Percentiles rank a stretch among this genome's conserved stretches.
Evolutionary conservation across 257 asterid species (phyloP).

Genomic region (Solanum paucissectum): DNA sequence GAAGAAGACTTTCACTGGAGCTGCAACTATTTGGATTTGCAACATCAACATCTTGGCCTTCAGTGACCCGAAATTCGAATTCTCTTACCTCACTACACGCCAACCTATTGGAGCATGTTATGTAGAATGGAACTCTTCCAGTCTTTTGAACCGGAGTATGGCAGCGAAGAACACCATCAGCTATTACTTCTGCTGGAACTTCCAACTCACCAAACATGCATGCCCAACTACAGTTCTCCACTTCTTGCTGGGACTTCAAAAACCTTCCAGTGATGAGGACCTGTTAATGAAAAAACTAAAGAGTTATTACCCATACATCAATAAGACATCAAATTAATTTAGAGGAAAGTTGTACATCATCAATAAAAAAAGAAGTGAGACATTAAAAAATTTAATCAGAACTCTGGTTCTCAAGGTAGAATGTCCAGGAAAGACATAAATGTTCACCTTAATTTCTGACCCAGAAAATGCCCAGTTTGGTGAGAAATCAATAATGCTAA

Average conservation of each 20-base stretch:
- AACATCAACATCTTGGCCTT: slow-evolving; percentile 31
- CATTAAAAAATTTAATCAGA: slow-evolving; percentile 4
- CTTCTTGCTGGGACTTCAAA: slow-evolving; percentile 47
- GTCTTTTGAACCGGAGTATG: slow-evolving; percentile 55
- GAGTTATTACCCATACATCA: neutral
- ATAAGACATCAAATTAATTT: neutral
- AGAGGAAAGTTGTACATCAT: neutral
- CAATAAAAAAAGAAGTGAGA: neutral
- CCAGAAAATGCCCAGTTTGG: slow-evolving; percentile 79
- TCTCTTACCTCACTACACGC: slow-evolving; percentile 97
- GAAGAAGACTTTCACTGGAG: slow-evolving; percentile 55
- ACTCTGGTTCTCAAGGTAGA: neutral
- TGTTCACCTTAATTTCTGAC: slow-evolving; percentile 58
- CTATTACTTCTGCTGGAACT: slow-evolving; percentile 75
- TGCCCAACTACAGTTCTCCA: slow-evolving; percentile 64
- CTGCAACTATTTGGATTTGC: slow-evolving; percentile 10
- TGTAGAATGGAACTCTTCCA: slow-evolving; percentile 76
- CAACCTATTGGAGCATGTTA: slow-evolving; percentile 84
- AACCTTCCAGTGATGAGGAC: slow-evolving; percentile 68
- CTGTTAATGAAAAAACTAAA: slow-evolving; percentile 23
- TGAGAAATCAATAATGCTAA: slow-evolving; percentile 73
- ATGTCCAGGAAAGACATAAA: neutral
- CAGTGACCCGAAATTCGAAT: slow-evolving; percentile 51
- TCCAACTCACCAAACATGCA: slow-evolving; percentile 94
- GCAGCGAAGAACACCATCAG: slow-evolving; percentile 76